phyloP scores from a whole-genome alignment of 306 rosid genomes.

The Malus sylvestris region DNA sequence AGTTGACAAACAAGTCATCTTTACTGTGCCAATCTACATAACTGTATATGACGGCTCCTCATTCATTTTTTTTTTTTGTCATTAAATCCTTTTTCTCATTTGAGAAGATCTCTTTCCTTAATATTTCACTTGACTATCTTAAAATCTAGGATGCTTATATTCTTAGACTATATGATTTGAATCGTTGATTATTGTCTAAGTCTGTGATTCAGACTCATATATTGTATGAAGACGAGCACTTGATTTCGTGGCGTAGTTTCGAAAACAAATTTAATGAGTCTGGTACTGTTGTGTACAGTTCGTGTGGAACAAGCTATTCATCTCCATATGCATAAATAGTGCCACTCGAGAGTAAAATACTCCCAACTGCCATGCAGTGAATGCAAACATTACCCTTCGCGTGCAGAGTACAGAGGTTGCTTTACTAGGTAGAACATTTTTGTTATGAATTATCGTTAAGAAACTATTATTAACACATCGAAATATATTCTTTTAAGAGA shows the following conservation, averaged over 20 bases:
- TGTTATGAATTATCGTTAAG: background rate
- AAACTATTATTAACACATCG: no score
- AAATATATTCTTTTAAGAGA: no score
- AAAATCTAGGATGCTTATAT: background rate
- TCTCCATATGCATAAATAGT: background rate
- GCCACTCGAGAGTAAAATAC: background rate
- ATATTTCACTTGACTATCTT: rapidly evolving
- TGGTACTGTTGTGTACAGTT: no score
- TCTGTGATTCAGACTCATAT: background rate
- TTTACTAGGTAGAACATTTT: background rate
- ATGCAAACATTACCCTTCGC: background rate
- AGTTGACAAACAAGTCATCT: no score
- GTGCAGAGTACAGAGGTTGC: background rate
- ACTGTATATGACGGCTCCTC: background rate
- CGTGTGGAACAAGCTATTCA: background rate
- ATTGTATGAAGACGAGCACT: background rate
- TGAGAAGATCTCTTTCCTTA: background rate
- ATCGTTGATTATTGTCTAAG: background rate
- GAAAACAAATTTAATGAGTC: no score
- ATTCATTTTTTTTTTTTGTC: background rate
- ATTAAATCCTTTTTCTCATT: background rate
- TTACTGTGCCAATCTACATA: no score
- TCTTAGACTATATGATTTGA: background rate
- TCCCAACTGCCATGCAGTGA: background rate
- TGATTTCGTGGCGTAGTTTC: no score